phyloP scores from a whole-genome alignment of 495 filamentous ascomycete genomes.

The Talaromyces proteolyticus region DNA sequence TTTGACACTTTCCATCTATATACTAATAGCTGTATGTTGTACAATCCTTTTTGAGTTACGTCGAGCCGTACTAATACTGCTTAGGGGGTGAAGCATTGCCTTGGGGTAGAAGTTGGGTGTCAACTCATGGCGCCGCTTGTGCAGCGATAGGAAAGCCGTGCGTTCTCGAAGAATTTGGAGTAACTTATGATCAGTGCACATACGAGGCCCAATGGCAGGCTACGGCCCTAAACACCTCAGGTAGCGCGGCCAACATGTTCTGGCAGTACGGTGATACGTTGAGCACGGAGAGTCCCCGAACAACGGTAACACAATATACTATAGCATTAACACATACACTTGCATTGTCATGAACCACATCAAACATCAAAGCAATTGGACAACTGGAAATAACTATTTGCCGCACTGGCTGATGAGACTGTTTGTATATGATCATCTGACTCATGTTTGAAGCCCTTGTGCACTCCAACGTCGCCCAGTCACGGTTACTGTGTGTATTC shows the following conservation, averaged over 20 bases:
- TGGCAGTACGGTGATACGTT: conserved; percentile 60
- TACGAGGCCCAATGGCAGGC: conserved; percentile 54
- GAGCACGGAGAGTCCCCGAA: conserved; percentile 51
- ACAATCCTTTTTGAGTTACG: conserved; percentile 31
- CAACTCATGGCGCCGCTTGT: conserved; percentile 51
- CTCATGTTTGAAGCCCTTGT: no score
- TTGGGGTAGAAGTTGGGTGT: conserved; percentile 54
- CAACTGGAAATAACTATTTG: no score
- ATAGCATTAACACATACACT: conserved; percentile 44
- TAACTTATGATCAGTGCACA: conserved; percentile 32
- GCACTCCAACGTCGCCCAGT: neutral
- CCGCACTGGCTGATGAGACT: no score
- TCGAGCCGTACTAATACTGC: neutral
- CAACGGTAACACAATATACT: conserved; percentile 58
- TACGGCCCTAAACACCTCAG: conserved; percentile 42
- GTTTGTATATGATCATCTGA: no score
- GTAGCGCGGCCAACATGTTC: conserved; percentile 50
- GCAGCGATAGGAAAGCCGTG: conserved; percentile 56
- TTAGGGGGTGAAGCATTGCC: conserved; percentile 30
- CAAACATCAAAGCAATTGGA: conserved; percentile 43
- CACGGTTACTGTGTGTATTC: no score
- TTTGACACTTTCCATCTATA: conserved; percentile 66
- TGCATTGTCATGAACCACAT: conserved; percentile 56
- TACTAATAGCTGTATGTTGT: conserved; percentile 44
- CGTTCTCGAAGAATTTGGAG: conserved; percentile 63